Percentiles rank a stretch among this genome's conserved stretches.
Conservation (phyloP, 768 basidiomycete species). For the Tremella fuciformis region DNA sequence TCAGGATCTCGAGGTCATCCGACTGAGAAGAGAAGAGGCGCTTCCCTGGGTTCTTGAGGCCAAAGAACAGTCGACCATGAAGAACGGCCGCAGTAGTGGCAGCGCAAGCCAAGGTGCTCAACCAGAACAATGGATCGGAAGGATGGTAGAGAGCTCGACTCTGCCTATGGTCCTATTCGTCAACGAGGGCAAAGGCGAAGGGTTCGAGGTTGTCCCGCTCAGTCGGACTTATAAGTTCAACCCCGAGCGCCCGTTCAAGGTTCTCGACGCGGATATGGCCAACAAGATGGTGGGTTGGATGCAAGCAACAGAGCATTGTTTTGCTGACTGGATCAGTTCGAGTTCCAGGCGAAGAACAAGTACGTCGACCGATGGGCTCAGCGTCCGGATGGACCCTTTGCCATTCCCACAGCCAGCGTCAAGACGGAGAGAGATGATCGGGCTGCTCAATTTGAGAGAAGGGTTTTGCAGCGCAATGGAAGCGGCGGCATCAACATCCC, state of each 20-base stretch:
- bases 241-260: conserved; percentile 42
- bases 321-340: conserved; percentile 23
- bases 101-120: conserved; percentile 12
- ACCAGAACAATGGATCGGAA: conserved; percentile 46
- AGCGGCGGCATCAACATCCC: conserved; percentile 2
- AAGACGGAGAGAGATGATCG: conserved; percentile 17
- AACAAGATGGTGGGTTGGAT: conserved; percentile 32
- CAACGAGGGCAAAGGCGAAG: conserved; percentile 35
- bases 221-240: conserved; percentile 43
- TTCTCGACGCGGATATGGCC: conserved; percentile 39
- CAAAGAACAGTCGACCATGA: conserved; percentile 18
- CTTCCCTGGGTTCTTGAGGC: conserved; percentile 41
- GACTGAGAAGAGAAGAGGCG: conserved; percentile 39
- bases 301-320: not conserved
- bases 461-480: conserved; percentile 15
- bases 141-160: conserved; percentile 30
- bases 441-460: conserved; percentile 27
- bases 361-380: conserved; percentile 42
- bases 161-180: conserved; percentile 40
- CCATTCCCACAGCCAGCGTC: conserved; percentile 2
- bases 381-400: conserved; percentile 24
- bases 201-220: conserved; percentile 39
- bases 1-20: conserved; percentile 40
- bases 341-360: conserved; percentile 39
- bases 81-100: not conserved